phyloP scores from a whole-genome alignment of 2,329 filamentous ascomycete species.

The Beauveria rudraprayagi region DNA sequence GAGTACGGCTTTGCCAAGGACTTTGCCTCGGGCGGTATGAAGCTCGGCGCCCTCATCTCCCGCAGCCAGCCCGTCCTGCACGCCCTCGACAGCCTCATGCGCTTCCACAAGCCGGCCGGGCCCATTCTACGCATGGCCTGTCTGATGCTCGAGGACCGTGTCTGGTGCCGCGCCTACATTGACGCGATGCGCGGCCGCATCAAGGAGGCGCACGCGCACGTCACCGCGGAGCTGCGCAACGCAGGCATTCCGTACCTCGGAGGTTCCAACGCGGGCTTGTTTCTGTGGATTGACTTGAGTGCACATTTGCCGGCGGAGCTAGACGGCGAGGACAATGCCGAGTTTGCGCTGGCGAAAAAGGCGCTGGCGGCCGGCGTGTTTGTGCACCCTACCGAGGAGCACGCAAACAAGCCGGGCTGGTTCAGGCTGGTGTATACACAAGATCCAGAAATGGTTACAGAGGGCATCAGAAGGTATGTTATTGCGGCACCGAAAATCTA shows the following conservation, averaged over 20 bases:
- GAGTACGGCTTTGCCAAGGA: constrained; percentile 39
- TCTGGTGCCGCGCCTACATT: constrained; percentile 38
- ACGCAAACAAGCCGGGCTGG: constrained; percentile 39
- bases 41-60: constrained; percentile 40
- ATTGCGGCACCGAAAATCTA: background rate
- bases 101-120: constrained; percentile 41
- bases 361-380: constrained; percentile 41
- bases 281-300: constrained; percentile 45
- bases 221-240: constrained; percentile 27
- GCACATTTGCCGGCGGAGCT: constrained; percentile 28
- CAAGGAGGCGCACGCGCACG: constrained; percentile 30
- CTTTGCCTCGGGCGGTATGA: constrained; percentile 45
- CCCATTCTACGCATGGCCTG: constrained; percentile 33
- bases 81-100: constrained; percentile 30
- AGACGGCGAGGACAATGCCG: constrained; percentile 25
- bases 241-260: constrained; percentile 36
- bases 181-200: constrained; percentile 30
- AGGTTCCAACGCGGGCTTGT: constrained; percentile 48
- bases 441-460: constrained; percentile 24
- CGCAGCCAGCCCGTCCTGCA: constrained; percentile 23
- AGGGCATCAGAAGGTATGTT: constrained; percentile 29
- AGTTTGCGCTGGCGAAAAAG: constrained; percentile 36
- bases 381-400: constrained; percentile 39
- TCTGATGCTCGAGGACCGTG: constrained; percentile 37
- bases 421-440: constrained; percentile 46